Evolutionary conservation across 371 early-diverging fungal genomes (phyloP), one percentile per base, ranked within the genome.

Genomic region (Actinomortierella wolfii): DNA sequence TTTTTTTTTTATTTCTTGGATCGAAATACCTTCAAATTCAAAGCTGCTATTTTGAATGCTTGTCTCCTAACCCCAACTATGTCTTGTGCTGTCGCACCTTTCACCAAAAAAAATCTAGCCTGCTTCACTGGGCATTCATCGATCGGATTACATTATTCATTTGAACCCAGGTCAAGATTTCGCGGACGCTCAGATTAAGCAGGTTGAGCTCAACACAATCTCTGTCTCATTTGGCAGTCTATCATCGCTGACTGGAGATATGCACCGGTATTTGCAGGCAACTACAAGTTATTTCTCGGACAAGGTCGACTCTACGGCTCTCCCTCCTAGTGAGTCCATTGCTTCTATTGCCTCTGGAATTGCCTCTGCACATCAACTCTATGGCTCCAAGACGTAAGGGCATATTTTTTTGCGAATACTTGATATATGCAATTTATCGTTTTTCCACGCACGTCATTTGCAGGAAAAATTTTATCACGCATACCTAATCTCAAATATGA

Each of bases 181-280:
- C 26, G 62, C 79, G 26, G 79, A 80, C 61, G 68, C 76, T 46
- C 68, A 78, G 52, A 85, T 96, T 26, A 90, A 96, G 65, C 97
- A 97, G 75, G 99, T 98, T 1, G 99, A 98, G 67, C 88, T 96
- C 61, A 98, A 98, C 78, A 97, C 99, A 1, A 95, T 98, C 67
- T 88, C 98, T 3, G 80, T 94, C 18, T 93, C 94, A 34, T 98
- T 98, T 76, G 85, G 92, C 14, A 84, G 89, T 64, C 81, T 98
- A n/a, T 92, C 96, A 15, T 71, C 85, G 1, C 73, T 86, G 44
- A 88, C 90, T 11, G 78, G 83, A n/a, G 82, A 94, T 41, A 76
- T 97, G 51, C 97, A 97, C 68, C 70, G 84, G 56, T 89, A 80
- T 56, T 71, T 92, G 28, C 69, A 82, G 18, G 65, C 79, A 18